phyloP scores from a whole-genome alignment of 1,139 yeast species.

The Taphrina deformans region DNA sequence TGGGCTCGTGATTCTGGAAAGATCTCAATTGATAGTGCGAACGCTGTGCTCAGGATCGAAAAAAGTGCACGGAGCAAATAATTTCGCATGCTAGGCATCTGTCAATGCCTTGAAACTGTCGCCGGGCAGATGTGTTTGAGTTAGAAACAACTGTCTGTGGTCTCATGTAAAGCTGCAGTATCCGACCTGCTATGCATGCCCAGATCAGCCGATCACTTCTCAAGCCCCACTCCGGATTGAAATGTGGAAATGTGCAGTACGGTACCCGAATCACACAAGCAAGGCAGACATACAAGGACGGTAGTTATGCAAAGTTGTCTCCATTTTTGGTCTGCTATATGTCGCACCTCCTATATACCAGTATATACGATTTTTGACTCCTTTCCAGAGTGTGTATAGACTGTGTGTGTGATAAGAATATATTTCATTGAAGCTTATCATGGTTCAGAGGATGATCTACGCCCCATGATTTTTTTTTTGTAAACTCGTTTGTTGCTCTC shows the following conservation, averaged over 20 bases:
- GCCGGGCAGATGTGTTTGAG: not conserved
- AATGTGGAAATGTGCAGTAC: too few species aligned
- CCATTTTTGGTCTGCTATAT: not conserved
- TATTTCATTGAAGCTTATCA: not conserved
- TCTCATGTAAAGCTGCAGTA: not conserved
- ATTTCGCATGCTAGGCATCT: not conserved
- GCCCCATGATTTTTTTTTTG: not conserved
- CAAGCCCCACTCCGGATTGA: not conserved
- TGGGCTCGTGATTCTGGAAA: too few species aligned
- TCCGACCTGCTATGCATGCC: too few species aligned
- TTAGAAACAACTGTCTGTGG: not conserved
- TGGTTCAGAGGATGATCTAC: not conserved
- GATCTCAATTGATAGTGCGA: not conserved
- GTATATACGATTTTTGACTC: not conserved
- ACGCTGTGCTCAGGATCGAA: not conserved
- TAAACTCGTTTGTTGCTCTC: not conserved
- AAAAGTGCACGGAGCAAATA: not conserved
- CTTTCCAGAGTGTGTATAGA: not conserved
- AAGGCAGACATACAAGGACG: too few species aligned
- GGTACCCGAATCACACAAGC: too few species aligned
- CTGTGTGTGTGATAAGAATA: not conserved
- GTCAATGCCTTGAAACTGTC: too few species aligned
- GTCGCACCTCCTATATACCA: constrained; percentile 3
- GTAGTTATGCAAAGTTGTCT: not conserved
- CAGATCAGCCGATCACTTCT: too few species aligned